Evolutionary conservation across 306 rosid species (phyloP), one percentile per base, ranked within the genome.

Genomic region (Acacia crassicarpa): DNA sequence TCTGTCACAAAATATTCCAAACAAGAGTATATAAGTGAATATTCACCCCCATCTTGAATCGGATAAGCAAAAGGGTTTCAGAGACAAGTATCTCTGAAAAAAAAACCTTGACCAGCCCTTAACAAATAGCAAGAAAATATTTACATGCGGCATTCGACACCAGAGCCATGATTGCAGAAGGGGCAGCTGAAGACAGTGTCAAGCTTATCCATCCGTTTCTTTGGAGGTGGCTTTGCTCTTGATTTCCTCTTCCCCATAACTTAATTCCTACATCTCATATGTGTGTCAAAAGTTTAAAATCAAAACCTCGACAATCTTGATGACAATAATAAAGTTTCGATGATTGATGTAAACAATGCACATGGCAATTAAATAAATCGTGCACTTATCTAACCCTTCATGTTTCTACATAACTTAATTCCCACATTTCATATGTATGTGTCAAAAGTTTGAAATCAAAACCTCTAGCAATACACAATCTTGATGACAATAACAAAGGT

Each of bases 151-250:
- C 98, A 93, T 78, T 95, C 99, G 3, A 95, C 97, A 32, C 99
- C 89, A 82, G 92, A 85, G 27, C 99, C 98, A 68, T 95, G 99
- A 80, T 92, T 91, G 86, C 99, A 95, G 90, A 95, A 95, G 86
- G 99, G 99, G 56, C 99, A 93, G 83, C 98, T 91, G 80, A 95
- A 95, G 56, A 93, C 98, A 41, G 98, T 93, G 80, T 95, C 99
- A 58, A 93, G 99, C 93, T 93, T 95, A 84, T 93, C 99, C 92
- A 87, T 92, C 73, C 99, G 89, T 86, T 95, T 95, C 93, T 90
- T 93, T 12, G 98, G 98, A 67, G 97, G 88, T 3, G 99, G 97
- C 92, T 95, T 95, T 61, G 99, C 87, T 33, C 92, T 89, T 53
- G 98, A 89, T 88, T 95, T 95, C 77, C 99, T 89, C 87, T 95